phyloP scores from a whole-genome alignment of 2,329 filamentous ascomycete genomes.

The Amauroascus niger region DNA sequence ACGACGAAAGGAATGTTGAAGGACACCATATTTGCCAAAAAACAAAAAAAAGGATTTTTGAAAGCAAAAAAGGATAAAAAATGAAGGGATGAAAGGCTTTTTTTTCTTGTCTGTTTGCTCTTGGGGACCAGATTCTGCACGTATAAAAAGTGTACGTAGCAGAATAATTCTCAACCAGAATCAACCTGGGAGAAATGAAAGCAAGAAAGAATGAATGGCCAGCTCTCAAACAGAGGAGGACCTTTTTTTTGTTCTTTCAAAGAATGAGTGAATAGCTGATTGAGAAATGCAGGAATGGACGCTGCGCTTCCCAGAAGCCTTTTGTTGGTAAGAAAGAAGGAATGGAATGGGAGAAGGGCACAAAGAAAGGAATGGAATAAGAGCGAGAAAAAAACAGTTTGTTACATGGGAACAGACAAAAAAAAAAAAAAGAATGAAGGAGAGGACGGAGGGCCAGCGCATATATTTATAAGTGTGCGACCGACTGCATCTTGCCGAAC shows the following conservation, averaged over 20 bases:
- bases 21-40: slow-evolving; percentile 27
- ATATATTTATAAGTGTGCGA: slow-evolving; percentile 4
- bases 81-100: not conserved
- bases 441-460: slow-evolving; percentile 6
- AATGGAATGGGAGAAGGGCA: slow-evolving; percentile 22
- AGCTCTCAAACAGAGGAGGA: slow-evolving; percentile 6
- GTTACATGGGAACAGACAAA: too few relatives aligned
- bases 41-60: too few relatives aligned
- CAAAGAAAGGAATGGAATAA: slow-evolving; percentile 18
- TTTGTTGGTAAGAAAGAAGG: too few relatives aligned
- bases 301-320: slow-evolving; percentile 16
- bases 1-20: slow-evolving; percentile 28
- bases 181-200: slow-evolving; percentile 12
- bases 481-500: not conserved
- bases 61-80: too few relatives aligned
- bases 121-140: not conserved
- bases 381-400: slow-evolving; percentile 3
- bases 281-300: not conserved
- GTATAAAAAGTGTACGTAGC: not conserved
- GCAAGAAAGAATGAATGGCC: slow-evolving; percentile 15
- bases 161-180: slow-evolving; percentile 13
- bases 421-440: slow-evolving; percentile 1
- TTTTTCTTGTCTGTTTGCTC: slow-evolving; percentile 1
- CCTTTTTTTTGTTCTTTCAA: too few relatives aligned
- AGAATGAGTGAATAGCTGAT: not conserved